Evolutionary conservation across 352 stramenopile species (phyloP), one percentile per base, ranked within the genome.

Genomic region (Pythium brassicae): DNA sequence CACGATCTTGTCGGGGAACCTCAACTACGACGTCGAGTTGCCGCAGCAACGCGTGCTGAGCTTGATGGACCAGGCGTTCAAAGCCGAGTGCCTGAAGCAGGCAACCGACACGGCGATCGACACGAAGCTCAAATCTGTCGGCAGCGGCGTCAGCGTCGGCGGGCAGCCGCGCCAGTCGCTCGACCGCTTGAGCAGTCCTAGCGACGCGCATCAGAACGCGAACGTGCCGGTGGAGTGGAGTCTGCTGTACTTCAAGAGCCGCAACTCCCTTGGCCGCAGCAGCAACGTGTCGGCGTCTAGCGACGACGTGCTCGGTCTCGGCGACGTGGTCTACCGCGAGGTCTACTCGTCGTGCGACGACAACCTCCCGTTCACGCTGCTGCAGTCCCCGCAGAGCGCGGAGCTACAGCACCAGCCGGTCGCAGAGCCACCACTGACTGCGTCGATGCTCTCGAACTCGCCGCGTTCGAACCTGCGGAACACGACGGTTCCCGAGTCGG

Each of bases 21-120:
- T 94, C 19, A 91, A 92, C 49, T 94, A 90, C 61, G 76, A 86
- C 43, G 56, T 94, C 2, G 72, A 83, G 40, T 71, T 89, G 65
- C 64, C 71, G 11, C 66, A 57, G 0, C 57, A 65, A 5, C 62
- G 47, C 2, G 57, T 92, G 20, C 35, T 63, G 3, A 57, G 62
- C 17, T 59, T 69, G 9, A 74, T 94, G 23, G 78, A 92, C 15
- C 80, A 90, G 60, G 84, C 84, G 12, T 87, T 87, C 45, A 89
- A 89, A 45, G 83, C 84, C 4, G 76, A 90, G 42, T 81, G 70
- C 26, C 58, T 90, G 1, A 76, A 78, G 50, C 62, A 68, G 50
- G 69, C 71, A 3, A 89, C 83, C 1, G 78, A 89, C 53, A 55
- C 61, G 2, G 81, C 81, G 17, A 76, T 92, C 43, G 72, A 88